These are phyloP conservation scores for Xylaria flabelliformis DNA, from an alignment of 495 filamentous ascomycete species.

Conservation along the genomic window DNA sequence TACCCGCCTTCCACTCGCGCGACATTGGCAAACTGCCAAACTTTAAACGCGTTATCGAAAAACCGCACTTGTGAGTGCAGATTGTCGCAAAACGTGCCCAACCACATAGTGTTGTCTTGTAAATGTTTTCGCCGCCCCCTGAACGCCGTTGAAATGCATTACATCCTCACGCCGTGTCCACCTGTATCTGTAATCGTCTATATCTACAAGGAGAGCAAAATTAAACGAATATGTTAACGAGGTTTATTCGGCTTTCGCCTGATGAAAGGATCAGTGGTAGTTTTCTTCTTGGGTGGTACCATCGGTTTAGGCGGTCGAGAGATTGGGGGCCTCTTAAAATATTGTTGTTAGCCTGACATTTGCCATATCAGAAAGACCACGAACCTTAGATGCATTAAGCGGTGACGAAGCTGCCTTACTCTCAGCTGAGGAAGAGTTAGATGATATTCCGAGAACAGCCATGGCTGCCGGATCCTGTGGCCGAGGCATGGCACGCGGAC, in stretches of 20 bases:
- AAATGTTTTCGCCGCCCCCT: not conserved
- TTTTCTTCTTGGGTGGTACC: slow-evolving; percentile 40
- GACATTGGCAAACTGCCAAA: not conserved
- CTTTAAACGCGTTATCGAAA: not conserved
- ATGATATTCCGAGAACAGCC: slow-evolving; percentile 34
- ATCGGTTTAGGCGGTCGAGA: slow-evolving; percentile 34
- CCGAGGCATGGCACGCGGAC: slow-evolving; percentile 34
- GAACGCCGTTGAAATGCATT: slow-evolving; percentile 24
- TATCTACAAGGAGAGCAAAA: not conserved
- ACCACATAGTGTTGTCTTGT: not conserved
- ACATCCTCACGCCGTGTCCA: not conserved
- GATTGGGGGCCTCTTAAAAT: slow-evolving; percentile 32
- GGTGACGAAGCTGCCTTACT: slow-evolving; percentile 20
- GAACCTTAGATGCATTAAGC: slow-evolving; percentile 34
- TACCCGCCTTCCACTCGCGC: not conserved
- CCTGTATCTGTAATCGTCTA: not conserved
- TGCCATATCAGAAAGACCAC: slow-evolving; percentile 3
- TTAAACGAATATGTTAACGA: slow-evolving; percentile 11
- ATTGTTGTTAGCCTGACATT: slow-evolving; percentile 28
- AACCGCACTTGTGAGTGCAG: not conserved
- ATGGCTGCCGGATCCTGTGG: slow-evolving; percentile 41
- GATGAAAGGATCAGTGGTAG: slow-evolving; percentile 33
- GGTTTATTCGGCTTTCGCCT: slow-evolving; percentile 34
- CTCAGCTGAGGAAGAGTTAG: slow-evolving; percentile 24
- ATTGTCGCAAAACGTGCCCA: not conserved